A percentile compares a stretch with the other conserved stretches of the same genome.
Evolutionary conservation across 257 asterid genomes (phyloP).

Genomic region (Solanum chilense): DNA sequence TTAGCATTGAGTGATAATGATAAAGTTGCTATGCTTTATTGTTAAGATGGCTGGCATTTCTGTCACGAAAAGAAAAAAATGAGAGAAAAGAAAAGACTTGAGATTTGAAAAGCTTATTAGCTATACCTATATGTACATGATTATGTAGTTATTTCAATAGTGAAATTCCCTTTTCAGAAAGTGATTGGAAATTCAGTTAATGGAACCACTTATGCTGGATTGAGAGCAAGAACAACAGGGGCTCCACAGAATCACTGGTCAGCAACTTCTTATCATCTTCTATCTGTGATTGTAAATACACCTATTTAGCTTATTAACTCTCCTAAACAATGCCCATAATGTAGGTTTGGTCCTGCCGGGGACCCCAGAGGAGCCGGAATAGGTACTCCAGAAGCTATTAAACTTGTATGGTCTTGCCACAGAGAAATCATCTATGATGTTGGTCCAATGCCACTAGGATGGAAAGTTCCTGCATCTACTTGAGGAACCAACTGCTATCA

Average conservation of each 20-base stretch:
- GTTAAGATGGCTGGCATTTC: background rate
- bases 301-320: background rate
- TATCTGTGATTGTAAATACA: background rate
- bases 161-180: slow-evolving; percentile 29
- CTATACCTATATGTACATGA: background rate
- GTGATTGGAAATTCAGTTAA: slow-evolving; percentile 84
- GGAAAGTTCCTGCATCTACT: slow-evolving; percentile 36
- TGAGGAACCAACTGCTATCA: background rate
- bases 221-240: slow-evolving; percentile 90
- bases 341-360: slow-evolving; percentile 89
- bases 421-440: slow-evolving; percentile 67
- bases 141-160: background rate
- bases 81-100: background rate
- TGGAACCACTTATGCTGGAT: slow-evolving; percentile 88
- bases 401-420: slow-evolving; percentile 92
- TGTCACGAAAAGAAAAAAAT: background rate
- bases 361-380: slow-evolving; percentile 93
- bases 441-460: slow-evolving; percentile 60
- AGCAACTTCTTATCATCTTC: background rate
- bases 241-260: slow-evolving; percentile 98
- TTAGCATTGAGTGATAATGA: background rate
- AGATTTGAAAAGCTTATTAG: background rate
- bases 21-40: background rate
- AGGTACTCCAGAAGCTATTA: slow-evolving; percentile 87
- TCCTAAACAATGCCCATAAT: background rate